Conservation (phyloP, 768 basidiomycete species). For the Cyclocybe aegerita region DNA sequence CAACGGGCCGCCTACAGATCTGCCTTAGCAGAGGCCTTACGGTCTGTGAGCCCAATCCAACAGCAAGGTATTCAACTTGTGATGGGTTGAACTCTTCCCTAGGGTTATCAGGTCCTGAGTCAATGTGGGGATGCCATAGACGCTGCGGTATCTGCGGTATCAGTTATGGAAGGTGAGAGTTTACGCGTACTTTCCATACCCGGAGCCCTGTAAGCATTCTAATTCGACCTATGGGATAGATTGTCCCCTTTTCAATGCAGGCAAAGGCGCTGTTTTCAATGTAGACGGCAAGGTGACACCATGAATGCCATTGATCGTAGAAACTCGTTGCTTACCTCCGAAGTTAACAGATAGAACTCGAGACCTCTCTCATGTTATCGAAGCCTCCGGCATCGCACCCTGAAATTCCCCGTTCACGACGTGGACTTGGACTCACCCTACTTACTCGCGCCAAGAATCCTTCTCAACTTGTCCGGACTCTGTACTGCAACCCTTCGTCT, state of each 20-base stretch:
- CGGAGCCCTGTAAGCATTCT: background rate
- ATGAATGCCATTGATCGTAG: background rate
- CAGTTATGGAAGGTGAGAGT: slow-evolving; percentile 63
- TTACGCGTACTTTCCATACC: background rate
- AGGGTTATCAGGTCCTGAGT: slow-evolving; percentile 63
- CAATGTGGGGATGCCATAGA: slow-evolving; percentile 82
- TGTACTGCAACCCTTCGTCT: slow-evolving; percentile 67
- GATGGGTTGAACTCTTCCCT: background rate
- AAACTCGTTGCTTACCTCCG: background rate
- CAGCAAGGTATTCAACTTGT: no score
- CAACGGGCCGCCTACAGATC: slow-evolving; percentile 57
- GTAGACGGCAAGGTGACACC: slow-evolving; percentile 64
- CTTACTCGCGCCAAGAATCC: slow-evolving; percentile 72
- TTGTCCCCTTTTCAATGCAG: slow-evolving; percentile 75
- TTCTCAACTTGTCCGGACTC: slow-evolving; percentile 62
- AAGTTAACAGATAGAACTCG: slow-evolving; percentile 72
- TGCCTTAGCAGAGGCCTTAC: slow-evolving; percentile 52
- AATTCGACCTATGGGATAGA: slow-evolving; percentile 38
- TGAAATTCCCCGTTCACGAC: slow-evolving; percentile 53
- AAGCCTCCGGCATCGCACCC: slow-evolving; percentile 70
- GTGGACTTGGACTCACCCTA: slow-evolving; percentile 65
- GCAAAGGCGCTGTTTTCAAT: slow-evolving; percentile 84
- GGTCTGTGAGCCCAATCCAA: slow-evolving; percentile 30
- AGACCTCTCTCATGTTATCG: slow-evolving; percentile 79
- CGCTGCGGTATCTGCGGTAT: slow-evolving; percentile 74